These are phyloP conservation scores for Pyrus communis DNA, from an alignment of 306 rosid species.

Conservation along the genomic window DNA sequence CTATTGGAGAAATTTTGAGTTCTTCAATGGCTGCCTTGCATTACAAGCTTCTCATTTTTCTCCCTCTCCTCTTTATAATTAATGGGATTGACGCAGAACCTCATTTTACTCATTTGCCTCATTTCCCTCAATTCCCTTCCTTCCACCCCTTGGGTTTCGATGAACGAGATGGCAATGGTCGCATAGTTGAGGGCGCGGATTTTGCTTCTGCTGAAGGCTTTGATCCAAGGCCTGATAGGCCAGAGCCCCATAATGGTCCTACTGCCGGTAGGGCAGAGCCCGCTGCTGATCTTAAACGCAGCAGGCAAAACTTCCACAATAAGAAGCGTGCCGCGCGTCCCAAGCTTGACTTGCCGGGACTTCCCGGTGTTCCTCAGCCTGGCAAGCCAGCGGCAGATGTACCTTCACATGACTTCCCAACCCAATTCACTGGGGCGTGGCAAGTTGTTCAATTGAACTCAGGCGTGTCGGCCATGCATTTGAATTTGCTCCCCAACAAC, in stretches of 20 bases:
- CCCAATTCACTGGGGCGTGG: slow-evolving; percentile 37
- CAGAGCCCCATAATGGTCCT: neutral
- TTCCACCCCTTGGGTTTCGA: neutral
- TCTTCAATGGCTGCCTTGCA: slow-evolving; percentile 38
- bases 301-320: neutral
- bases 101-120: neutral
- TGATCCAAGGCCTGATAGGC: neutral
- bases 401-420: slow-evolving; percentile 7
- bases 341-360: neutral
- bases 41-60: slow-evolving; percentile 17
- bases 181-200: no score
- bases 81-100: slow-evolving; percentile 1
- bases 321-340: neutral
- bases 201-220: neutral
- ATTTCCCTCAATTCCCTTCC: neutral
- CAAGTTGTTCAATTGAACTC: slow-evolving; percentile 21
- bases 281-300: neutral
- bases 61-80: slow-evolving; percentile 16
- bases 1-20: slow-evolving; percentile 21
- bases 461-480: slow-evolving; percentile 75
- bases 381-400: neutral
- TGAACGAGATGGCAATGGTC: neutral
- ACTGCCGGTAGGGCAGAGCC: neutral
- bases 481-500: slow-evolving; percentile 58
- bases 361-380: neutral